These are phyloP conservation scores for Cutaneotrichosporon arboriforme DNA, from an alignment of 1,284 basidiomycete species.

Conservation along the genomic window DNA sequence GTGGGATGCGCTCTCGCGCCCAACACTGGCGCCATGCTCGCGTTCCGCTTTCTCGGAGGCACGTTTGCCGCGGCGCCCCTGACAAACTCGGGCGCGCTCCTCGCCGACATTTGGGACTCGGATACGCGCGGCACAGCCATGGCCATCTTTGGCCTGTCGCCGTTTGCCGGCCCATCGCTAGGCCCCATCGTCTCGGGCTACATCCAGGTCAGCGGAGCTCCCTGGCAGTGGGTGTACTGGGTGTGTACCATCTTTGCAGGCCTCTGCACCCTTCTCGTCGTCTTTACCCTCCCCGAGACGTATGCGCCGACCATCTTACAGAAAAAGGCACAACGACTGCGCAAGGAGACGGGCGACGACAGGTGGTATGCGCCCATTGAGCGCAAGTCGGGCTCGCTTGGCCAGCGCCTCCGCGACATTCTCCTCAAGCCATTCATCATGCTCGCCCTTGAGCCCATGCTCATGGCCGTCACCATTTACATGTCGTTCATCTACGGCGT, in stretches of 20 bases:
- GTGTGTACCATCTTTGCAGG: conserved; percentile 60
- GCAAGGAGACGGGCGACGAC: conserved; percentile 61
- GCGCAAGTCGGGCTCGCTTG: conserved; percentile 17
- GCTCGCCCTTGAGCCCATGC: conserved; percentile 69
- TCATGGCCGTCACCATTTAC: conserved; percentile 65
- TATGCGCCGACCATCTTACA: conserved; percentile 55
- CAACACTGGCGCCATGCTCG: conserved; percentile 59
- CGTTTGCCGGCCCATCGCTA: conserved; percentile 59
- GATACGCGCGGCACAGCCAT: conserved; percentile 64
- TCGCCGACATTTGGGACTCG: conserved; percentile 63
- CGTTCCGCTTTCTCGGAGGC: conserved; percentile 65
- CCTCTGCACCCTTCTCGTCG: conserved; percentile 45
- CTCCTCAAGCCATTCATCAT: conserved; percentile 61
- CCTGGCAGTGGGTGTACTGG: conserved; percentile 59
- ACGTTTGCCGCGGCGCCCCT: conserved; percentile 53
- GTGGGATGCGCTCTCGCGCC: conserved; percentile 60
- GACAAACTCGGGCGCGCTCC: conserved; percentile 52
- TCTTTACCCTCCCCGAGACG: conserved; percentile 72
- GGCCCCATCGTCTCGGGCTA: conserved; percentile 64
- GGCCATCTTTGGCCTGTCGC: conserved; percentile 64
- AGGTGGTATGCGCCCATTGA: conserved; percentile 54
- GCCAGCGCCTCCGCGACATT: conserved; percentile 50
- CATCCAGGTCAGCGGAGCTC: conserved; percentile 51
- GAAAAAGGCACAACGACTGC: conserved; percentile 51
- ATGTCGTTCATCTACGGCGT: conserved; percentile 51